Evolutionary conservation across 495 filamentous ascomycete genomes (phyloP).

Genomic region (Geoglossum glabrum): DNA sequence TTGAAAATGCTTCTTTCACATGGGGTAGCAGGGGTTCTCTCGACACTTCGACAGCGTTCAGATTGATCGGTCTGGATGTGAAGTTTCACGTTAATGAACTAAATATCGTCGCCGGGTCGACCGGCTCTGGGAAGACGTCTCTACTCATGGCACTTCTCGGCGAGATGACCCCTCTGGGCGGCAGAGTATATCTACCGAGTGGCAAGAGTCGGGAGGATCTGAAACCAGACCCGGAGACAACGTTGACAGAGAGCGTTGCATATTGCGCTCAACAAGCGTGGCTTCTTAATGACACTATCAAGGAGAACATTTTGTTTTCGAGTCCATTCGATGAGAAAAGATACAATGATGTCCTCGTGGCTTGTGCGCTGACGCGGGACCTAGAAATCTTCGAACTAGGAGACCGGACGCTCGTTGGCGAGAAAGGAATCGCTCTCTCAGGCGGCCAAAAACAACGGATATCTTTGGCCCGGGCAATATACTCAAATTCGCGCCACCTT

Average conservation of each 20-base stretch:
- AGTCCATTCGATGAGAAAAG: constrained; percentile 61
- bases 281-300: constrained; percentile 91
- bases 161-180: constrained; percentile 80
- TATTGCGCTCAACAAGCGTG: constrained; percentile 97
- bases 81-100: constrained; percentile 59
- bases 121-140: constrained; percentile 87
- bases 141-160: constrained; percentile 90
- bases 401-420: constrained; percentile 85
- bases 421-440: constrained; percentile 92
- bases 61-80: constrained; percentile 59
- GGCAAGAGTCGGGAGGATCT: constrained; percentile 67
- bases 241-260: constrained; percentile 75
- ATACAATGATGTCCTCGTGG: constrained; percentile 72
- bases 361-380: constrained; percentile 86
- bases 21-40: constrained; percentile 44
- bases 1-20: constrained; percentile 64
- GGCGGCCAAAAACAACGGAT: constrained; percentile 98
- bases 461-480: constrained; percentile 80
- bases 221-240: constrained; percentile 60
- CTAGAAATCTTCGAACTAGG: constrained; percentile 81
- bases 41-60: constrained; percentile 46
- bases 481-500: constrained; percentile 76
- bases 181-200: constrained; percentile 66
- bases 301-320: constrained; percentile 89
- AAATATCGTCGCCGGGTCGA: constrained; percentile 82